Conservation (phyloP, 306 rosid species). For the Vigna reflexopilosa region DNA sequence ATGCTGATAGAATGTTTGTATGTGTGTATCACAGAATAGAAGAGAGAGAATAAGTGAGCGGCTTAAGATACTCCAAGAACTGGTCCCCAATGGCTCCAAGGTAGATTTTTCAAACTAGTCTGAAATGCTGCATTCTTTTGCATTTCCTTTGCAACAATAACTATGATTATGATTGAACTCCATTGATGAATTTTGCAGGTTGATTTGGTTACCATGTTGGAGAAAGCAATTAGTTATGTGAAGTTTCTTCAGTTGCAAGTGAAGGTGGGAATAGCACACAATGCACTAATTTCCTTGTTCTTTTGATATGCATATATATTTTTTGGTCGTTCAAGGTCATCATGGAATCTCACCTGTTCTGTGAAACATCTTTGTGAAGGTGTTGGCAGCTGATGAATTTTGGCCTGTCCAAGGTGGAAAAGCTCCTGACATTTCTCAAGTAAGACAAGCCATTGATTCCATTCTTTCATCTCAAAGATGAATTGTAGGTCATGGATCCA, state of each 20-base stretch:
- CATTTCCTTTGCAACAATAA: background rate
- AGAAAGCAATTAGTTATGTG: slow-evolving; percentile 88
- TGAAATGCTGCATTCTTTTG: slow-evolving; percentile 22
- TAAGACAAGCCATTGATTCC: slow-evolving; percentile 88
- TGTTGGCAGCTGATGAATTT: slow-evolving; percentile 88
- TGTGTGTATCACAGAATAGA: slow-evolving; percentile 72
- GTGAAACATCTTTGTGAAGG: slow-evolving; percentile 47
- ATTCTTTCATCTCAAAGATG: slow-evolving; percentile 71
- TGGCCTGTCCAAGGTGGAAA: slow-evolving; percentile 92
- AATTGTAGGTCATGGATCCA: background rate
- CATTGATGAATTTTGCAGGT: slow-evolving; percentile 53
- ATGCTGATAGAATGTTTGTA: slow-evolving; percentile 51
- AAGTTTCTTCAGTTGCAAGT: slow-evolving; percentile 96
- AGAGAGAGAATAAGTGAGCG: slow-evolving; percentile 96
- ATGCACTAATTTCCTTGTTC: background rate
- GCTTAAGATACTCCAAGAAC: slow-evolving; percentile 78
- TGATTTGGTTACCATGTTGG: slow-evolving; percentile 95
- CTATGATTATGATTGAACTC: slow-evolving; percentile 6
- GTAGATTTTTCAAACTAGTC: slow-evolving; percentile 43
- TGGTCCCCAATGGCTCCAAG: slow-evolving; percentile 95
- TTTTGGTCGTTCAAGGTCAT: background rate
- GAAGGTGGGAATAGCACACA: slow-evolving; percentile 59
- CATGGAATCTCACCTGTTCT: background rate
- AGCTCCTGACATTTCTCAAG: slow-evolving; percentile 90
- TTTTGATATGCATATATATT: background rate